Evolutionary conservation across 768 basidiomycete genomes (phyloP).

Genomic region (Macrolepiota fuliginosa): DNA sequence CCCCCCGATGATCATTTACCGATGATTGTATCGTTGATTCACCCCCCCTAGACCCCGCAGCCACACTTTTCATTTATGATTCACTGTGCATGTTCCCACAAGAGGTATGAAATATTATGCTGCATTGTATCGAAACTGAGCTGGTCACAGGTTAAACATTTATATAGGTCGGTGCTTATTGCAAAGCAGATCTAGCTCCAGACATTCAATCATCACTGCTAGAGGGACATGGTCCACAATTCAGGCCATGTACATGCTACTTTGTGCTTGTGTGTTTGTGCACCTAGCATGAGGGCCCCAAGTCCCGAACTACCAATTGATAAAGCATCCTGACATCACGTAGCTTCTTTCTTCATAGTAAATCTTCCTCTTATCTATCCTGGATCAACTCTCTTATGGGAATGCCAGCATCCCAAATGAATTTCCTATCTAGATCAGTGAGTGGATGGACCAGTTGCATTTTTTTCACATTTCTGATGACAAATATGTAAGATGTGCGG

Average conservation of each 20-base stretch:
- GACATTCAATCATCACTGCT: neutral
- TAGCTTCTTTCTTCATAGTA: neutral
- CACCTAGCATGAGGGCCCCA: neutral
- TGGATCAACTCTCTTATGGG: neutral
- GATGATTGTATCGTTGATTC: neutral
- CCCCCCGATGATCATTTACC: neutral
- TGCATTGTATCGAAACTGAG: neutral
- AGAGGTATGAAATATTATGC: neutral
- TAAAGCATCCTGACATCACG: neutral
- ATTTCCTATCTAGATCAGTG: too few species aligned
- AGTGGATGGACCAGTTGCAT: too few species aligned
- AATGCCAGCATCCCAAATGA: neutral
- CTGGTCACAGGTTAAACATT: neutral
- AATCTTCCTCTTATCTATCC: neutral
- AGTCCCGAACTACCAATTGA: neutral
- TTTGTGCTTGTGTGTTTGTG: neutral
- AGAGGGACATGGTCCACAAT: neutral
- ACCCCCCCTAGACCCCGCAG: neutral
- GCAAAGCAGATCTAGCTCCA: neutral
- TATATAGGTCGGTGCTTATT: neutral
- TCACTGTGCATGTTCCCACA: neutral
- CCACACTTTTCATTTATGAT: neutral
- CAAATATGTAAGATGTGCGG: too few species aligned
- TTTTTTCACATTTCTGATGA: too few species aligned
- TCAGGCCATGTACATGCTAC: neutral